Conservation (phyloP, 2,329 filamentous ascomycete genomes). For the Colletotrichum sp. region DNA sequence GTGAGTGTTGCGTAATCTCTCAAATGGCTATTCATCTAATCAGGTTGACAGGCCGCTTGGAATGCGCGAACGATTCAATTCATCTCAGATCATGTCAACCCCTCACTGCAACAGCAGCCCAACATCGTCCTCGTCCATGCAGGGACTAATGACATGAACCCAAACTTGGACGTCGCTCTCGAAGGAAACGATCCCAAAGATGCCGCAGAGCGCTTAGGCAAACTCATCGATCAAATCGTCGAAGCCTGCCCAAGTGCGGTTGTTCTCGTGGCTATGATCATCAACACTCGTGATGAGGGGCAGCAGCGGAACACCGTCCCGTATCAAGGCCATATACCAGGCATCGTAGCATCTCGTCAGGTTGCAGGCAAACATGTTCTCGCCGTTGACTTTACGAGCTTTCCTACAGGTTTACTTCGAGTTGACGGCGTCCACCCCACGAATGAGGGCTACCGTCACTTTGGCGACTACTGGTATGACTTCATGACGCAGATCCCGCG, state of each 20-base stretch:
- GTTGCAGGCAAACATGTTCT: slow-evolving; percentile 32
- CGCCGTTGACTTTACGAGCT: slow-evolving; percentile 35
- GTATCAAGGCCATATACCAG: slow-evolving; percentile 34
- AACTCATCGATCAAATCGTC: slow-evolving; percentile 35
- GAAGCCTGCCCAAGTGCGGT: slow-evolving; percentile 34
- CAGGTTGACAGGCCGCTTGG: slow-evolving; percentile 34
- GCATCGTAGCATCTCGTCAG: slow-evolving; percentile 29
- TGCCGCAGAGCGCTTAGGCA: slow-evolving; percentile 32
- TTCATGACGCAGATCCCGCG: slow-evolving; percentile 37
- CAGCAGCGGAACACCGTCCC: slow-evolving; percentile 28
- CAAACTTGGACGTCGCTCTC: slow-evolving; percentile 25
- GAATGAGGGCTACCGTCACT: slow-evolving; percentile 33
- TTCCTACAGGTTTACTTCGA: slow-evolving; percentile 26
- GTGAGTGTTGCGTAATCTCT: slow-evolving; percentile 25
- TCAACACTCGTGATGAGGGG: slow-evolving; percentile 29
- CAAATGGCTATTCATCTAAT: background rate
- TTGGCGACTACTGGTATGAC: slow-evolving; percentile 43
- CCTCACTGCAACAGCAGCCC: slow-evolving; percentile 36
- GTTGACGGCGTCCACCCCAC: slow-evolving; percentile 34
- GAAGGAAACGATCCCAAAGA: slow-evolving; percentile 35
- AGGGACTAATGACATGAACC: slow-evolving; percentile 44
- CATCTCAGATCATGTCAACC: slow-evolving; percentile 33
- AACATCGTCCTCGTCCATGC: slow-evolving; percentile 41
- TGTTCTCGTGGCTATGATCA: slow-evolving; percentile 38
- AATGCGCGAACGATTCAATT: slow-evolving; percentile 40